Conservation (phyloP, 2,329 filamentous ascomycete species). For the Pseudopithomyces chartarum region DNA sequence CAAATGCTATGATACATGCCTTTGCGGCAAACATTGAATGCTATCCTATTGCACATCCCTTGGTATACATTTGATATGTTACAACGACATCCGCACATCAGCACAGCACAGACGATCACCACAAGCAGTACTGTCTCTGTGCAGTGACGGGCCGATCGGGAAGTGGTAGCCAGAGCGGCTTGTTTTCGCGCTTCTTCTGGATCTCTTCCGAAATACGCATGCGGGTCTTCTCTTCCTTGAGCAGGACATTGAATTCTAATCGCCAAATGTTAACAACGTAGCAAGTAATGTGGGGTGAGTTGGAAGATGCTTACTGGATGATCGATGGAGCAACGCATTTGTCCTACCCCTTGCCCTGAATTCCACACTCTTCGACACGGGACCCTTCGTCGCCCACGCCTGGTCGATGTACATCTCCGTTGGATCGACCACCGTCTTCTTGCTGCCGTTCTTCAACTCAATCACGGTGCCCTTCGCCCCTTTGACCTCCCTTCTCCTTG, state of each 20-base stretch:
- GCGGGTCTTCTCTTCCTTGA: slow-evolving; percentile 93
- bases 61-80: slow-evolving; percentile 14
- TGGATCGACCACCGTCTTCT: slow-evolving; percentile 71
- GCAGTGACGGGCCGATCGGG: slow-evolving; percentile 83
- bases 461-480: slow-evolving; percentile 60
- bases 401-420: slow-evolving; percentile 89
- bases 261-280: slow-evolving; percentile 9
- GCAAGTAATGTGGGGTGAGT: neutral
- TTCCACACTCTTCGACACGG: slow-evolving; percentile 57
- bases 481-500: slow-evolving; percentile 13
- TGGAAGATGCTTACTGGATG: slow-evolving; percentile 67
- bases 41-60: slow-evolving; percentile 4
- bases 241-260: slow-evolving; percentile 73
- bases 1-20: slow-evolving; percentile 21
- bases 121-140: slow-evolving; percentile 89
- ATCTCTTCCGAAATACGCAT: slow-evolving; percentile 80
- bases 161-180: slow-evolving; percentile 84
- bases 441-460: slow-evolving; percentile 74
- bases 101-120: slow-evolving; percentile 60
- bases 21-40: neutral
- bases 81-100: slow-evolving; percentile 5
- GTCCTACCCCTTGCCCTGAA: slow-evolving; percentile 77
- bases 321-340: slow-evolving; percentile 70
- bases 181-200: slow-evolving; percentile 73
- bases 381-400: slow-evolving; percentile 85